Percentiles rank a stretch among this genome's conserved stretches.
phyloP scores from a whole-genome alignment of 2,329 filamentous ascomycete genomes.

The Aspergillus fumigatiaffinis region DNA sequence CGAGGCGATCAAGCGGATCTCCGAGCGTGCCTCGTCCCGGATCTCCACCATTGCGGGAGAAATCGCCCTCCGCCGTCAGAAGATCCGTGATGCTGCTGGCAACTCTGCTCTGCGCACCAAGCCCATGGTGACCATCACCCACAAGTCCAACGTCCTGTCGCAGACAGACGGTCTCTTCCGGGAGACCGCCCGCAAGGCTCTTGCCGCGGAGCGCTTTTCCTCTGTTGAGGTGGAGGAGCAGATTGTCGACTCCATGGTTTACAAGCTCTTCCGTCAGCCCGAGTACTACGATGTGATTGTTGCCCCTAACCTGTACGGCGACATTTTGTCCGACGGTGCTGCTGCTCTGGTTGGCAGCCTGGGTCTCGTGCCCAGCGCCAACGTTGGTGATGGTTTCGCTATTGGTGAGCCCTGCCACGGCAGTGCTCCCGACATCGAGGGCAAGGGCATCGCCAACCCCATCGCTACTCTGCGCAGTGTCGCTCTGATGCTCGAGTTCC shows the following conservation, averaged over 20 bases:
- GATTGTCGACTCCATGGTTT: conserved; percentile 99
- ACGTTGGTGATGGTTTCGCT: conserved; percentile 89
- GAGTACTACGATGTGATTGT: conserved; percentile 96
- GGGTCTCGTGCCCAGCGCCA: conserved; percentile 89
- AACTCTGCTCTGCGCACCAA: conserved; percentile 52
- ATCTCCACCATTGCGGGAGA: conserved; percentile 94
- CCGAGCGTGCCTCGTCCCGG: conserved; percentile 74
- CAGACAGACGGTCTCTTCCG: conserved; percentile 97
- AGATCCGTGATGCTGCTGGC: conserved; percentile 61
- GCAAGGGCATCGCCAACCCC: conserved; percentile 88
- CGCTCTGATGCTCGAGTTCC: conserved; percentile 93
- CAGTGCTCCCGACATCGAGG: conserved; percentile 91
- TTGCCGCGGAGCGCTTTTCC: conserved; percentile 62
- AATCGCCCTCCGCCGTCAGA: conserved; percentile 82
- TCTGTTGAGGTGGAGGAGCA: conserved; percentile 80
- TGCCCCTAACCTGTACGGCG: conserved; percentile 94
- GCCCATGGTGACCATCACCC: conserved; percentile 88
- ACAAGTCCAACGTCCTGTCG: conserved; percentile 96
- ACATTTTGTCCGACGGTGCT: conserved; percentile 92
- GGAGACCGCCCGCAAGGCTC: conserved; percentile 68
- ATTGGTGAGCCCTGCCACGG: conserved; percentile 99
- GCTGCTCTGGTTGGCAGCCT: conserved; percentile 89
- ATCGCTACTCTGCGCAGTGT: conserved; percentile 90
- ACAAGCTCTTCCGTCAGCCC: conserved; percentile 98
- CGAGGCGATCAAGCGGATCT: conserved; percentile 97